These are phyloP conservation scores for Akanthomyces muscarius DNA, from an alignment of 2,329 filamentous ascomycete genomes.

Conservation along the genomic window DNA sequence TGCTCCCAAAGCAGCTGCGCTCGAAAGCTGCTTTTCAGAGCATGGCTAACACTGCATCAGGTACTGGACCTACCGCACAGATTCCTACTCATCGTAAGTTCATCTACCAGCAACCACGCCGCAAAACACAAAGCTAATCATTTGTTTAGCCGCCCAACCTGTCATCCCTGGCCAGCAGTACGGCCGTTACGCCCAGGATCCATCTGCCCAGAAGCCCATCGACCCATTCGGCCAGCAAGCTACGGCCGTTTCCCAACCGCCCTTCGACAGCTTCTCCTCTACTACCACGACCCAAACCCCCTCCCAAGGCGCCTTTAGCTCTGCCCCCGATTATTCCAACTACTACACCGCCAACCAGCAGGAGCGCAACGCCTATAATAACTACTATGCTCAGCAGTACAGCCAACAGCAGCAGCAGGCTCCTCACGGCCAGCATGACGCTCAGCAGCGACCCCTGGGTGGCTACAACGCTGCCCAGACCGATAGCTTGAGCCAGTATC, in stretches of 20 bases:
- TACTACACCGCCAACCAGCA: conserved; percentile 79
- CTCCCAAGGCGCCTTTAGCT: conserved; percentile 64
- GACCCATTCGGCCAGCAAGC: conserved; percentile 81
- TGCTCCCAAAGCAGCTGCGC: conserved; percentile 12
- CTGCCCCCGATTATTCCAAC: conserved; percentile 76
- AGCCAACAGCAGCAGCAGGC: conserved; percentile 53
- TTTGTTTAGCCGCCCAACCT: conserved; percentile 38
- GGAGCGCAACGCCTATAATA: conserved; percentile 70
- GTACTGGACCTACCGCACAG: neutral
- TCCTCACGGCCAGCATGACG: conserved; percentile 67
- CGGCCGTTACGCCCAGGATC: conserved; percentile 66
- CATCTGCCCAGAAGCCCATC: conserved; percentile 72
- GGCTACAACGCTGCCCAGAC: conserved; percentile 66
- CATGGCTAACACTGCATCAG: neutral
- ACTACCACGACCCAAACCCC: conserved; percentile 57
- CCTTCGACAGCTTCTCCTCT: conserved; percentile 58
- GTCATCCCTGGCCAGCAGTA: conserved; percentile 61
- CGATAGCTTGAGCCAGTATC: conserved; percentile 65
- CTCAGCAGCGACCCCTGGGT: conserved; percentile 71
- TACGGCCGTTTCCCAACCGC: conserved; percentile 43
- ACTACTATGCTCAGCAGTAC: conserved; percentile 68
- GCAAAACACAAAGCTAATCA: neutral
- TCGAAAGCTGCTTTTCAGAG: too few species aligned
- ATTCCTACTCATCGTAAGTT: conserved; percentile 27
- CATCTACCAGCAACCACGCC: neutral